Base-by-base conservation (phyloP, 768 basidiomycete genomes). In the Xerocomellus dryophilus region DNA sequence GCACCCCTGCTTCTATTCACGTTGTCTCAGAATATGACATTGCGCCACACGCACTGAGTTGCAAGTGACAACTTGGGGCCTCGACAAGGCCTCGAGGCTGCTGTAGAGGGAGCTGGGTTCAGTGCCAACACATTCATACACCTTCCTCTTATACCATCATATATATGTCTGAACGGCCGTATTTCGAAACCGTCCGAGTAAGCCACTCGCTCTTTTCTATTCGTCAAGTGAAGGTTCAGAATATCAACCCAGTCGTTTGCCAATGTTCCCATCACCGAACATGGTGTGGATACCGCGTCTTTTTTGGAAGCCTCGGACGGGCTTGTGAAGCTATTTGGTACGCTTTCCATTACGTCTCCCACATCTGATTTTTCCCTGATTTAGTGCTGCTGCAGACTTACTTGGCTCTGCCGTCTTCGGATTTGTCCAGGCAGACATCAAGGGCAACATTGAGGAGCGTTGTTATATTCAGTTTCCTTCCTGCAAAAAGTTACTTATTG, bases 241-340 rank as follows among this genome's bases (percentile, higher is more conserved):
- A 57, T 39, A 39, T 42, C 41, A 31, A 45, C 15, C 50, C 25
- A 97, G 94, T 93, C 91, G 10, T 98, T 90, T 71, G 83, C 81
- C 62, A 90, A 96, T 57, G 90, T 98, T 38, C 80, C 84, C 15
- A 76, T 90, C 60, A 83, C 82, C n/a, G 77, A 81, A 41, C 73
- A 77, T 5, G 94, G 95, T 14, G 83, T 98, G 47, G 85, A 93
- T 66, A 92, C 93, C 0, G 64, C 74, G 18, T 70, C 79, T 12
- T 98, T 98, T 76, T 76, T 93, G 43, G 86, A 91, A 65, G 95
- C 95, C 1, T 84, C 92, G 18, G 92, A 96, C 70, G 94, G 91
- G 17, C 78, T 98, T 25, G 76, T 87, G 15, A 74, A 80, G 50
- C 74, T 90, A 74, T 89, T 89, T 65, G 85, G 88, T 86, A 57